These are phyloP conservation scores for Taphrina flavorubra DNA, from an alignment of 1,139 yeast genomes.

Conservation along the genomic window DNA sequence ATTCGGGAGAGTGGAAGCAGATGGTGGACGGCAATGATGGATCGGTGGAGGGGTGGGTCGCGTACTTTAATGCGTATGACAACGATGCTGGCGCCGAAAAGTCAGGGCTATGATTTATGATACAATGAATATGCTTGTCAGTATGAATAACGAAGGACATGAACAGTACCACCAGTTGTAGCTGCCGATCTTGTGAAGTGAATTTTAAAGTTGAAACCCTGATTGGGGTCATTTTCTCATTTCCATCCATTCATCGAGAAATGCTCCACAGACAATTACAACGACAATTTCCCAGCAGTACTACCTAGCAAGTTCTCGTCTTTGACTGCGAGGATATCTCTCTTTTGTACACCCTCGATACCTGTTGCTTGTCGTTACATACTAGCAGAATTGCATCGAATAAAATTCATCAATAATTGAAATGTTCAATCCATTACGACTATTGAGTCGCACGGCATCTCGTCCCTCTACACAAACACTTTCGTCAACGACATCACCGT, in stretches of 20 bases:
- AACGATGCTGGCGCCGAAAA: background rate
- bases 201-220: background rate
- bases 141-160: background rate
- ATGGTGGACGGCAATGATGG: conserved; percentile 21
- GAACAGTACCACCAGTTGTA: background rate
- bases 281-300: no score
- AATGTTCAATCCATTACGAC: background rate
- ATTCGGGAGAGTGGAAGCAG: conserved; percentile 23
- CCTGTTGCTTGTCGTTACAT: no score
- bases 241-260: background rate
- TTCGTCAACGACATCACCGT: background rate
- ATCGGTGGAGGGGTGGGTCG: conserved; percentile 22
- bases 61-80: background rate
- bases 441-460: background rate
- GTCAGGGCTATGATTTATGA: background rate
- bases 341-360: no score
- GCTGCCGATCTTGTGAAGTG: background rate
- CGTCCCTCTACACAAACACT: background rate
- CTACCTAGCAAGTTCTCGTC: no score
- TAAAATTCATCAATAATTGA: background rate
- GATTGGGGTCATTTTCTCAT: background rate
- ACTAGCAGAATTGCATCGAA: no score
- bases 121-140: background rate
- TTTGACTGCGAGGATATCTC: no score
- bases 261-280: no score